phyloP scores from a whole-genome alignment of 2,329 filamentous ascomycete species.

The Coccinonectria pachysandricola region DNA sequence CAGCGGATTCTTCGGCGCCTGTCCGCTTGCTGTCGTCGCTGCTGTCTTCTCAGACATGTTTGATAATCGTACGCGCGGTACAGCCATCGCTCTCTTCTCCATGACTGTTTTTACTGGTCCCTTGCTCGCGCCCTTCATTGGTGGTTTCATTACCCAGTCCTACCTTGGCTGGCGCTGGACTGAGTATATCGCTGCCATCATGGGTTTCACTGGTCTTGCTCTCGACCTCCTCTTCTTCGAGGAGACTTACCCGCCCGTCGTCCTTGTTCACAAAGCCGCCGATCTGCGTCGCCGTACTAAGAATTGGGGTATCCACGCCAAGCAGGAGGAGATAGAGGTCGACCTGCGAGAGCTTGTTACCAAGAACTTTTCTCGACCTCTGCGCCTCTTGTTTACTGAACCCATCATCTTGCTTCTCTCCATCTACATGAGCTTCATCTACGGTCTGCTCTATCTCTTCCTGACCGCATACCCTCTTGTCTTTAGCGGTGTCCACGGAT shows the following conservation, averaged over 20 bases:
- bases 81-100: conserved; percentile 33
- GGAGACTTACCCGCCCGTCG: conserved; percentile 61
- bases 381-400: conserved; percentile 56
- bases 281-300: conserved; percentile 52
- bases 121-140: conserved; percentile 56
- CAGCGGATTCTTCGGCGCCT: conserved; percentile 60
- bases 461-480: conserved; percentile 77
- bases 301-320: conserved; percentile 63
- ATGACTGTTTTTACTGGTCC: conserved; percentile 54
- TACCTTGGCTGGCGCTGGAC: conserved; percentile 66
- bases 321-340: conserved; percentile 61
- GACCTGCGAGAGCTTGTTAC: conserved; percentile 52
- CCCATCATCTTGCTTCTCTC: conserved; percentile 59
- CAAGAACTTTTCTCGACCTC: conserved; percentile 57
- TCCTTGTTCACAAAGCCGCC: conserved; percentile 50
- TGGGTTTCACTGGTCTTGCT: conserved; percentile 50
- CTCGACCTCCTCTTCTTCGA: conserved; percentile 53
- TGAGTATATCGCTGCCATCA: conserved; percentile 51
- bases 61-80: conserved; percentile 50
- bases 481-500: conserved; percentile 62
- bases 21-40: conserved; percentile 57
- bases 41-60: conserved; percentile 67
- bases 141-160: conserved; percentile 54
- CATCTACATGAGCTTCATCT: conserved; percentile 66
- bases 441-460: conserved; percentile 74